Evolutionary conservation across 306 rosid species (phyloP).

Genomic region (Vigna angularis): DNA sequence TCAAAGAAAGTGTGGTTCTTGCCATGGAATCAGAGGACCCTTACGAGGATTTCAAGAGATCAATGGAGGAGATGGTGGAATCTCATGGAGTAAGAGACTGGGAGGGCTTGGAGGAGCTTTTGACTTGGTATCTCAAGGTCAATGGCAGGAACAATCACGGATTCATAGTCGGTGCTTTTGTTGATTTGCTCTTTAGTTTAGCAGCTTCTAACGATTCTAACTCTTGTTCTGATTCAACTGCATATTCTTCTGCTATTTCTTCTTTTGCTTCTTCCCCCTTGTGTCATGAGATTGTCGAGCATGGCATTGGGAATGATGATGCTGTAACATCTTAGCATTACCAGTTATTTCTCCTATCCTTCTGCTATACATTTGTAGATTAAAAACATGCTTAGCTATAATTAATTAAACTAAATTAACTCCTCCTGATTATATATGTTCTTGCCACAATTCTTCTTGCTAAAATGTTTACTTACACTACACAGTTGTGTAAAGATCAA

Average conservation of each 20-base stretch:
- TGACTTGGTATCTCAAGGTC: constrained; percentile 73
- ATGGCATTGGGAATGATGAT: constrained; percentile 3
- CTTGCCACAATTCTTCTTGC: constrained; percentile 26
- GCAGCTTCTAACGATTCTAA: constrained; percentile 20
- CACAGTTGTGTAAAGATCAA: not conserved
- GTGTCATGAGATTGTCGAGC: constrained; percentile 48
- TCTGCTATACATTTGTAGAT: constrained; percentile 42
- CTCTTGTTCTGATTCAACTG: constrained; percentile 45
- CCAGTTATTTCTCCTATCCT: not conserved
- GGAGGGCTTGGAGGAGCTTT: constrained; percentile 72
- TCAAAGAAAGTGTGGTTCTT: constrained; percentile 64
- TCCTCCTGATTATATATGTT: not conserved
- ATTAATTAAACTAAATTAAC: not conserved
- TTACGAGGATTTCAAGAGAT: constrained; percentile 67
- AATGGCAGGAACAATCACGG: constrained; percentile 75
- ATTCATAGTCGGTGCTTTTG: constrained; percentile 75
- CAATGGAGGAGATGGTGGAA: constrained; percentile 96
- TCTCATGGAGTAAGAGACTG: constrained; percentile 70
- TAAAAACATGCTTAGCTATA: constrained; percentile 33
- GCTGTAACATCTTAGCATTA: constrained; percentile 40
- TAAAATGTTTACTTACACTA: not conserved
- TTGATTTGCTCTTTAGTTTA: constrained; percentile 65
- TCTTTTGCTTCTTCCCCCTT: constrained; percentile 54
- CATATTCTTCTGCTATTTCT: constrained; percentile 60
- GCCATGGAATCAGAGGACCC: constrained; percentile 83